Evolutionary conservation across 2,329 filamentous ascomycete genomes (phyloP).

Genomic region (Calonectria hongkongensis): DNA sequence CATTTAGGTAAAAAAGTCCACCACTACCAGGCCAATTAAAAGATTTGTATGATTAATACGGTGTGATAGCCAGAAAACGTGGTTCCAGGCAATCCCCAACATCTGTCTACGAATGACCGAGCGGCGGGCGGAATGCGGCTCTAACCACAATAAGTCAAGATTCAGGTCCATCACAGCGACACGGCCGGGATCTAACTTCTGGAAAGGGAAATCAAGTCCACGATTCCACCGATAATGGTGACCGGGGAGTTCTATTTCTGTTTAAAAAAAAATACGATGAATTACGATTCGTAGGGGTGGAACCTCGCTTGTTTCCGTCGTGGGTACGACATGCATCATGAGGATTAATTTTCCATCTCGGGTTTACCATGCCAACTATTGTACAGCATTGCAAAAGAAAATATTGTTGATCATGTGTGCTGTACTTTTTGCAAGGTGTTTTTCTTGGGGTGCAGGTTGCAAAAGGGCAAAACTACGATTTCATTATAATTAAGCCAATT

Average conservation of each 20-base stretch:
- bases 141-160: not conserved
- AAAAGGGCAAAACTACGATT: not conserved
- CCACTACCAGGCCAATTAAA: slow-evolving; percentile 3
- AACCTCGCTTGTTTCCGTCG: not conserved
- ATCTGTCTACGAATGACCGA: not conserved
- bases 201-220: slow-evolving; percentile 7
- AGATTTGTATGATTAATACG: not conserved
- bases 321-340: not conserved
- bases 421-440: not conserved
- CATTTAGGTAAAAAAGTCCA: slow-evolving; percentile 17
- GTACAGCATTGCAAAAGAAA: not conserved
- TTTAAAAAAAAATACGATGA: too few relatives aligned
- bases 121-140: not conserved
- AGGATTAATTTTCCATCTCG: not conserved
- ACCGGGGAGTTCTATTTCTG: not conserved
- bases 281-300: not conserved
- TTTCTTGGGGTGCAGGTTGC: not conserved
- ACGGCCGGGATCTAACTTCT: not conserved
- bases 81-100: slow-evolving; percentile 1
- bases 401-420: not conserved
- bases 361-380: not conserved
- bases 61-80: slow-evolving; percentile 1
- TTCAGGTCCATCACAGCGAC: not conserved
- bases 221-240: not conserved
- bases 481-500: too few relatives aligned